Percentiles rank a stretch among this genome's conserved stretches.
phyloP scores from a whole-genome alignment of 139 green algal genomes.

The Limnomonas spitsbergensis region DNA sequence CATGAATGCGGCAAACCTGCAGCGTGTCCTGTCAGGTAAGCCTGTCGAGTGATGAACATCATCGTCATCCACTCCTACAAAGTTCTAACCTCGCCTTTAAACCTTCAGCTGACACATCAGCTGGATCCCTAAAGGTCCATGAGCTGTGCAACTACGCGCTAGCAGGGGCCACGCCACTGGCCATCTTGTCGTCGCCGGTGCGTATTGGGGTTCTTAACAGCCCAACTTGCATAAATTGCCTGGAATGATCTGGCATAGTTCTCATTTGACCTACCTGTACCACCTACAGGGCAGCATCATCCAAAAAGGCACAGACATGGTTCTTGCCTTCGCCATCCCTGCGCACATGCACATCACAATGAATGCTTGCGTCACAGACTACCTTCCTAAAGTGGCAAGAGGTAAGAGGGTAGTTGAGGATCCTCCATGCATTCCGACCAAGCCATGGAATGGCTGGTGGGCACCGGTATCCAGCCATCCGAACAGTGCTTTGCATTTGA shows the following conservation, averaged over 20 bases:
- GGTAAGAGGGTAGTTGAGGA: neutral
- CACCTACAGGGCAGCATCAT: slow-evolving; percentile 48
- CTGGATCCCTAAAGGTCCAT: neutral
- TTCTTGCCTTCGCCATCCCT: slow-evolving; percentile 55
- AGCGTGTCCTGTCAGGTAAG: no score
- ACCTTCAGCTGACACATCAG: slow-evolving; percentile 13
- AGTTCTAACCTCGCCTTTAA: no score
- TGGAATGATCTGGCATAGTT: neutral
- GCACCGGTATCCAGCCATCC: neutral
- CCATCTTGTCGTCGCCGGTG: neutral
- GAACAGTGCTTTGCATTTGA: no score
- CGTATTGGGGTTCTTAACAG: neutral
- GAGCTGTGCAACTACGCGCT: neutral
- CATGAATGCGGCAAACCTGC: no score
- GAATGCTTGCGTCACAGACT: slow-evolving; percentile 75
- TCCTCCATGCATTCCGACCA: neutral
- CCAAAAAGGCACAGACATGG: slow-evolving; percentile 49
- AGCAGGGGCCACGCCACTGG: slow-evolving; percentile 13
- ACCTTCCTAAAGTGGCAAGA: slow-evolving; percentile 50
- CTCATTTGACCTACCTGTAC: neutral
- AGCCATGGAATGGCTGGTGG: neutral
- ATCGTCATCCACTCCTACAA: no score
- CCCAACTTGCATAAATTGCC: neutral
- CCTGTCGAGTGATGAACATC: no score
- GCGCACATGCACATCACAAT: slow-evolving; percentile 72